Conservation (phyloP, 192 early-diverging fungal genomes). For the Thoreauomyces humboldtii region DNA sequence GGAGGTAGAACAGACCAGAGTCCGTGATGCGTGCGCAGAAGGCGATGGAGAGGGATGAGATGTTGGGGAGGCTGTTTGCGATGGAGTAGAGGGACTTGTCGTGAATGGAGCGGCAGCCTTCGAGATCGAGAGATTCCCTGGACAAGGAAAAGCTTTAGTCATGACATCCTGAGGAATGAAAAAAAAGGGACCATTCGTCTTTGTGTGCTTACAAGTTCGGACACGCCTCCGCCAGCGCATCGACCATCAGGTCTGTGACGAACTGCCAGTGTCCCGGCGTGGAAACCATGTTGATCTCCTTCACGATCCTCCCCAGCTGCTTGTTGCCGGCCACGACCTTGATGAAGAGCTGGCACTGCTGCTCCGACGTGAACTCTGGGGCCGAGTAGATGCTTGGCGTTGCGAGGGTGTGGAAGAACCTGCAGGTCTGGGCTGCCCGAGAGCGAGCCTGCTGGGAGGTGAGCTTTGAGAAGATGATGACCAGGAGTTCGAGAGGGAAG, state of each 20-base stretch:
- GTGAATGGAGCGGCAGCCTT: conserved; percentile 10
- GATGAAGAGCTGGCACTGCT: not conserved
- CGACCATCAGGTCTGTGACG: not conserved
- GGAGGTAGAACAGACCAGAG: not conserved
- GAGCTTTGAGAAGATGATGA: not conserved
- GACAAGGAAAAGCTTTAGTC: not conserved
- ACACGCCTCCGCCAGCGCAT: conserved; percentile 3
- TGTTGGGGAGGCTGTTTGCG: not conserved
- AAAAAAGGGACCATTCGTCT: not conserved
- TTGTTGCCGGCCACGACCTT: not conserved
- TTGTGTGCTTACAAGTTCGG: conserved; percentile 11
- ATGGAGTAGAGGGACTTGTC: conserved; percentile 9
- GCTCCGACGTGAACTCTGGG: conserved; percentile 4
- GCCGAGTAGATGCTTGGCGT: not conserved
- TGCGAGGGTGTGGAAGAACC: not conserved
- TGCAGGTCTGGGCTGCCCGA: conserved; percentile 7
- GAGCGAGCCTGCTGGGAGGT: not conserved
- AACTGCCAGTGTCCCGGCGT: conserved; percentile 12
- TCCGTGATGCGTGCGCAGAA: conserved; percentile 15
- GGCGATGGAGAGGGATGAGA: conserved; percentile 11
- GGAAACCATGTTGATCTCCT: conserved; percentile 9
- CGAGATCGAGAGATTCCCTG: conserved; percentile 16
- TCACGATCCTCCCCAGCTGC: conserved; percentile 1
- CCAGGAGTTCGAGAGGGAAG: not conserved
- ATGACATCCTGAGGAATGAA: not conserved